A percentile compares a stretch with the other conserved stretches of the same genome.
Conservation (phyloP, 495 filamentous ascomycete species). For the Aspergillus olivimuriae region DNA sequence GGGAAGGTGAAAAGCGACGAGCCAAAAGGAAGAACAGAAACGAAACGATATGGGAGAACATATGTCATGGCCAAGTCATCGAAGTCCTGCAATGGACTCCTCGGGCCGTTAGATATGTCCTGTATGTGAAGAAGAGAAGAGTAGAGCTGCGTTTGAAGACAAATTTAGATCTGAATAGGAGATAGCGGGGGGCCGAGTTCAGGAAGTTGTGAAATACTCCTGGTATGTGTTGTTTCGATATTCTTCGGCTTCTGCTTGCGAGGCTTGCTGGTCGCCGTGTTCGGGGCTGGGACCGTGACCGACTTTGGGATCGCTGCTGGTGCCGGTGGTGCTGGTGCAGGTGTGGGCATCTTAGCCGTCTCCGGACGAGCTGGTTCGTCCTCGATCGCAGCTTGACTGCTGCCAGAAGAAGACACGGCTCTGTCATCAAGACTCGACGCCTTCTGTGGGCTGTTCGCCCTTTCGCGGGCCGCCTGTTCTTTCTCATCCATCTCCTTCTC, state of each 20-base stretch:
- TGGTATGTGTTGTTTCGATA: slow-evolving; percentile 31
- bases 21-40: slow-evolving; percentile 1
- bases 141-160: neutral
- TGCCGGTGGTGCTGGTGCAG: too few species aligned
- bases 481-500: slow-evolving; percentile 58
- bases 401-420: slow-evolving; percentile 59
- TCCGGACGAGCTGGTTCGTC: slow-evolving; percentile 25
- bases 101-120: neutral
- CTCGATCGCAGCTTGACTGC: slow-evolving; percentile 41
- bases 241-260: slow-evolving; percentile 34
- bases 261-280: too few species aligned
- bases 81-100: too few species aligned
- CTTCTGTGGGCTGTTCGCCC: slow-evolving; percentile 12
- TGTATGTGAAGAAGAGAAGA: neutral
- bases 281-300: too few species aligned
- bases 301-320: too few species aligned
- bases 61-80: too few species aligned
- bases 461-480: slow-evolving; percentile 23
- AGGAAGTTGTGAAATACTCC: slow-evolving; percentile 43
- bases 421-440: slow-evolving; percentile 42
- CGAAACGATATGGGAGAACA: neutral
- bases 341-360: too few species aligned
- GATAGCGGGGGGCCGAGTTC: slow-evolving; percentile 71
- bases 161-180: slow-evolving; percentile 50
- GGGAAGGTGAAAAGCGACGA: neutral